These are phyloP conservation scores for Ceratocystis cubensis DNA, from an alignment of 2,329 filamentous ascomycete genomes.

Conservation along the genomic window DNA sequence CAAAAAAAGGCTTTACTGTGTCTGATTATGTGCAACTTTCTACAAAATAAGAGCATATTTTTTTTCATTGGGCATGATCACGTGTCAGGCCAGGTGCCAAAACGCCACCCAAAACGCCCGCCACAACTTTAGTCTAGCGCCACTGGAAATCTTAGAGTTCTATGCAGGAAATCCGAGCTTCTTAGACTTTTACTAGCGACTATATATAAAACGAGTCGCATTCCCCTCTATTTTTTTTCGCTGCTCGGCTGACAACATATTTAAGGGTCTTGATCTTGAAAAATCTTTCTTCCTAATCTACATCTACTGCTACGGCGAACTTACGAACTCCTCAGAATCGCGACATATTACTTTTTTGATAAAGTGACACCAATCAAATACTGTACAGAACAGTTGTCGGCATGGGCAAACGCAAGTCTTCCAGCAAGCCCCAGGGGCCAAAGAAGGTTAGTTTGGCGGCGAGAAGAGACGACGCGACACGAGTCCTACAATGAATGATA, in stretches of 20 bases:
- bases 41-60: background rate
- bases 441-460: constrained; percentile 53
- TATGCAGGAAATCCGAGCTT: background rate
- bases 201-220: background rate
- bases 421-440: constrained; percentile 65
- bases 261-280: background rate
- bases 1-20: too few species aligned
- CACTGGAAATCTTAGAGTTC: background rate
- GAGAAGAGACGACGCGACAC: constrained; percentile 2
- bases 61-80: background rate
- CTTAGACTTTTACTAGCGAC: background rate
- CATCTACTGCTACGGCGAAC: background rate
- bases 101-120: background rate
- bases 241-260: background rate
- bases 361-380: background rate
- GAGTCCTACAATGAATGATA: background rate
- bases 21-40: too few species aligned
- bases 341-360: background rate
- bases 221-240: constrained; percentile 4
- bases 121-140: background rate
- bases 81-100: background rate
- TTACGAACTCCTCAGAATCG: background rate
- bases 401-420: constrained; percentile 88
- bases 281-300: background rate
- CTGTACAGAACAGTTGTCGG: background rate